phyloP scores from a whole-genome alignment of 164 flowering plant genomes.

The Brasenia schreberi region DNA sequence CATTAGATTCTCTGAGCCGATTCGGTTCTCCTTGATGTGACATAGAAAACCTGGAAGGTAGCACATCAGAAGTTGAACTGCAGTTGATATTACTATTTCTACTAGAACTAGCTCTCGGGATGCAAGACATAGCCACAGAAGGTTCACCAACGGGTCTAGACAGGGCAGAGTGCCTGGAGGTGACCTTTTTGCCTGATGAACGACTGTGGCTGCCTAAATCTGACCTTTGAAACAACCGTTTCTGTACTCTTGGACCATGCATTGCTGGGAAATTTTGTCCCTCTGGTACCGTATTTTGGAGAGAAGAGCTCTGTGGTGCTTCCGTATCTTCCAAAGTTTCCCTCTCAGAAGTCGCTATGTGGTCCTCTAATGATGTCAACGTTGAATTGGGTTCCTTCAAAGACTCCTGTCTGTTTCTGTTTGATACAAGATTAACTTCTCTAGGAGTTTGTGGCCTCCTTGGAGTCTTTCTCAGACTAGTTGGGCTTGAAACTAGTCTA shows the following conservation, averaged over 20 bases:
- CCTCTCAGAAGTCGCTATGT: constrained; percentile 11
- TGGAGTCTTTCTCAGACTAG: constrained; percentile 15
- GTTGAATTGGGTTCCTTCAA: constrained; percentile 16
- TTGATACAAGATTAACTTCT: constrained; percentile 36
- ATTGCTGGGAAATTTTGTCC: neutral
- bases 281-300: neutral
- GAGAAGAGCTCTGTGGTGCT: neutral
- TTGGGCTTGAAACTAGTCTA: constrained; percentile 17
- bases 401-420: constrained; percentile 23
- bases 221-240: constrained; percentile 17
- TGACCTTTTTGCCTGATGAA: constrained; percentile 8
- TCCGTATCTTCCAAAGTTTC: constrained; percentile 9
- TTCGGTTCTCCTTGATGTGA: constrained; percentile 18
- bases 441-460: constrained; percentile 17
- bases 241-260: constrained; percentile 15
- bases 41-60: constrained; percentile 32
- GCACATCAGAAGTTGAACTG: constrained; percentile 40
- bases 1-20: constrained; percentile 18
- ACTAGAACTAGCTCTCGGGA: constrained; percentile 16
- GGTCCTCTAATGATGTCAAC: constrained; percentile 13
- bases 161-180: constrained; percentile 10
- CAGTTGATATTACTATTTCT: constrained; percentile 44
- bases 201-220: constrained; percentile 16
- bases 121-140: constrained; percentile 6
- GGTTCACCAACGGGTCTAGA: constrained; percentile 17